Conservation (phyloP, 1,284 basidiomycete species). For the Apiotrichum laibachii region DNA sequence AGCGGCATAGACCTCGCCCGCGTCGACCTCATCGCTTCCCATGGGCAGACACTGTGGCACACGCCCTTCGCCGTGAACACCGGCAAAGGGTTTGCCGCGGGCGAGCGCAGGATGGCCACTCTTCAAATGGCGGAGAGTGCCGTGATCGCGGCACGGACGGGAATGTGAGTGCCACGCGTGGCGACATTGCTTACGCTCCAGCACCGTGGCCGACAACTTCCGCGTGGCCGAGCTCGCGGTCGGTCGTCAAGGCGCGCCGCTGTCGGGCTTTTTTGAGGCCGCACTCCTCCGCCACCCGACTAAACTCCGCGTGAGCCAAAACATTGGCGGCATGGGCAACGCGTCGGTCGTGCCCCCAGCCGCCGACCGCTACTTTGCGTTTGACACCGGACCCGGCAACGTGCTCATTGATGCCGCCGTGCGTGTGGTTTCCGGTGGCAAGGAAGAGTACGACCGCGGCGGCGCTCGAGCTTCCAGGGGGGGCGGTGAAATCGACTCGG, state of each 20-base stretch:
- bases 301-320: slow-evolving; percentile 24
- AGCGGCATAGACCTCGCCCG: slow-evolving; percentile 6
- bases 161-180: slow-evolving; percentile 8
- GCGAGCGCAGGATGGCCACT: slow-evolving; percentile 1
- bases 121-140: slow-evolving; percentile 16
- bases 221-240: slow-evolving; percentile 28
- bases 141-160: slow-evolving; percentile 14
- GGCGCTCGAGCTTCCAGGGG: slow-evolving; percentile 3
- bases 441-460: slow-evolving; percentile 24
- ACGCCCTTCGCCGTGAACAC: not conserved
- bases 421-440: slow-evolving; percentile 20
- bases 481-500: not conserved
- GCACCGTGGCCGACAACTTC: slow-evolving; percentile 25
- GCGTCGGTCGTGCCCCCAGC: slow-evolving; percentile 24
- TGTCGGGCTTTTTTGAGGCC: slow-evolving; percentile 28
- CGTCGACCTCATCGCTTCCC: slow-evolving; percentile 19
- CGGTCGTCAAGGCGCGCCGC: slow-evolving; percentile 26
- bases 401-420: slow-evolving; percentile 30
- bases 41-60: slow-evolving; percentile 24
- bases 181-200: not conserved
- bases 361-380: slow-evolving; percentile 4
- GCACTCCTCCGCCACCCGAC: slow-evolving; percentile 24
- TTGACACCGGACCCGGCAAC: slow-evolving; percentile 26
- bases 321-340: slow-evolving; percentile 34
- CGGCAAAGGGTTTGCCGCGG: not conserved